Evolutionary conservation across 2,329 filamentous ascomycete species (phyloP), one percentile per base, ranked within the genome.

Genomic region (Exophiala sp.): DNA sequence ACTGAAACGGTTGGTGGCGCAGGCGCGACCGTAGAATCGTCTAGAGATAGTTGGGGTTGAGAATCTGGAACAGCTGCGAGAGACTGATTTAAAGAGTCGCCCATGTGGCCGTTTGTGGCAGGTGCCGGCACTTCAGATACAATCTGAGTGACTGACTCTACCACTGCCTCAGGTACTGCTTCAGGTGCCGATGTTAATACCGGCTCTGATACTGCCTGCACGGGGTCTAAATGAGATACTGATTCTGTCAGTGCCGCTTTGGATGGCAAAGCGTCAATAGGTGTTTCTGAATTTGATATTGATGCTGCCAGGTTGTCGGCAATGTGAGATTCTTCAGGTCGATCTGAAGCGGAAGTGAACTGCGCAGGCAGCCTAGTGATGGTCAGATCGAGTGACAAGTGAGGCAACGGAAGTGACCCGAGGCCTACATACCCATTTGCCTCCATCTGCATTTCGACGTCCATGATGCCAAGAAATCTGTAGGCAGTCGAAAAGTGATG

Each of bases 381-480:
- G 36, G 54, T 55, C 43, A 57, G 53, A 54, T 48, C 14, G 52
- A 24, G 40, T 24, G 29, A 45, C 12, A 16, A 32, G 14, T 35
- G 29, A 42, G n/a, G 20, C 14, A 34, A 10, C 18, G 7, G 4
- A 33, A 42, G 16, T 4, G 49, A 40, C 12, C 33, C 45, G 34
- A 54, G 57, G 32, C 20, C 14, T 11, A 57, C 60, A 50, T 54
- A 63, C 62, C 62, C 60, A 39, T 61, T 58, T 34, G 62, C 50
- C 55, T 62, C 60, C 49, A 62, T 54, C 47, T 61, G 58, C 53
- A 59, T 56, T 48, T 64, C 60, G 21, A 64, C 60, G 40, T 64
- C 60, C 62, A 64, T 64, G 24, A 47, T 59, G 54, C 40, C 45
- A 56, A 58, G 47, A 55, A 21, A 18, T 48, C 50, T 34, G 12